Conservation (phyloP, 2,329 filamentous ascomycete genomes). For the Talaromyces amestolkiae region DNA sequence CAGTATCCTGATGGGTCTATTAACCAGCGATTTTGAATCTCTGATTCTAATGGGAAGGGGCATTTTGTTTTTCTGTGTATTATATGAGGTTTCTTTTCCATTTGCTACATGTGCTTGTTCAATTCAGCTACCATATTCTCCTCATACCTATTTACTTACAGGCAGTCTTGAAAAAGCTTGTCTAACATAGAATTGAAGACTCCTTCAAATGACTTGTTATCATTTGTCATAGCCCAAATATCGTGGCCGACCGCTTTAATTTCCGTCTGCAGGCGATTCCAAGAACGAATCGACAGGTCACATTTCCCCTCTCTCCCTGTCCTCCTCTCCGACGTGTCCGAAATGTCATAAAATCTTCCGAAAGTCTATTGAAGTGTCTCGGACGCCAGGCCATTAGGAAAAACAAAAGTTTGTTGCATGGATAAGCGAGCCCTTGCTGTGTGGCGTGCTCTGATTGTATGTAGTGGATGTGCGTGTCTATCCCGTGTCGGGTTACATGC, state of each 20-base stretch:
- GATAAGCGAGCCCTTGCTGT: neutral
- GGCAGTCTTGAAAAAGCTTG: neutral
- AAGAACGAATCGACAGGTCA: neutral
- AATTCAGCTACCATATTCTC: neutral
- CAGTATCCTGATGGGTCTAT: conserved; percentile 14
- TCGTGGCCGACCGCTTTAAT: neutral
- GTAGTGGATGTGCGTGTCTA: neutral
- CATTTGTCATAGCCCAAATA: neutral
- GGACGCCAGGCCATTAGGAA: neutral
- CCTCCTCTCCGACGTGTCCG: neutral
- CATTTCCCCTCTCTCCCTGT: neutral
- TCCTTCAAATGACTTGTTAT: neutral
- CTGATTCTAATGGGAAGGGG: neutral
- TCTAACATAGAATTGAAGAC: too few relatives aligned
- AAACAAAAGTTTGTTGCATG: neutral
- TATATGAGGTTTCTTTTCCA: neutral
- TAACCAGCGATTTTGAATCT: conserved; percentile 9
- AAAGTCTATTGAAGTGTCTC: neutral
- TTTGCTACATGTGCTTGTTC: neutral
- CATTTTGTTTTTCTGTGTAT: neutral
- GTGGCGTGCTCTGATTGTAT: neutral
- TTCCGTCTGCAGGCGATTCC: neutral
- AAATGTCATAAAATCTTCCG: neutral
- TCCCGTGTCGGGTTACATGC: neutral
- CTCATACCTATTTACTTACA: neutral